Percentiles rank a stretch among this genome's conserved stretches.
Conservation (phyloP, 495 filamentous ascomycete genomes). For the Aspergillus panamensis region DNA sequence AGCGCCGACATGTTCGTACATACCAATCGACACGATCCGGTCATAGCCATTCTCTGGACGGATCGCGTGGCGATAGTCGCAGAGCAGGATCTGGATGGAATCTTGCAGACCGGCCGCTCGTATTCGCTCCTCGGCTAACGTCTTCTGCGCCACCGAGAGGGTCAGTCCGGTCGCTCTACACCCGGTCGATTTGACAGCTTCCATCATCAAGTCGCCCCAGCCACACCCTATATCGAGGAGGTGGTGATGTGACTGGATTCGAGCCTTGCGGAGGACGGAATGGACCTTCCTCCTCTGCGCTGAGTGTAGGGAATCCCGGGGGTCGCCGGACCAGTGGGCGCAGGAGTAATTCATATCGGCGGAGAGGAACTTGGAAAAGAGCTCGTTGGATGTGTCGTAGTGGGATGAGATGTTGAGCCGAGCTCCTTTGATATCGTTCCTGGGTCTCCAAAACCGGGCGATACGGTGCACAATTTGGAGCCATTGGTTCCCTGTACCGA, state of each 20-base stretch:
- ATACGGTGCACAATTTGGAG: conserved; percentile 6
- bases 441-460: conserved; percentile 41
- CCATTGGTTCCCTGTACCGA: conserved; percentile 4
- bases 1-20: conserved; percentile 69
- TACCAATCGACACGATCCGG: conserved; percentile 69
- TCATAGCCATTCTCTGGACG: conserved; percentile 55
- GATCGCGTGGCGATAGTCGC: conserved; percentile 58
- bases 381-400: conserved; percentile 71
- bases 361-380: conserved; percentile 70
- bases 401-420: conserved; percentile 65
- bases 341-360: conserved; percentile 75
- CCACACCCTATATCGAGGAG: conserved; percentile 68
- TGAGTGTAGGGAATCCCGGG: conserved; percentile 52
- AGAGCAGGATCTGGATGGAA: conserved; percentile 54
- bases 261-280: conserved; percentile 56
- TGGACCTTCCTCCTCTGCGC: conserved; percentile 64
- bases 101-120: conserved; percentile 47
- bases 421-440: conserved; percentile 62
- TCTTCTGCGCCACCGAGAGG: conserved; percentile 58
- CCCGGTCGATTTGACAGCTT: conserved; percentile 54
- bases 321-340: conserved; percentile 57
- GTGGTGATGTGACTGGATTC: conserved; percentile 59
- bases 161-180: conserved; percentile 63
- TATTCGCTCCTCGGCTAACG: conserved; percentile 56
- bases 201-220: conserved; percentile 65